A percentile compares a stretch with the other conserved stretches of the same genome.
These are phyloP conservation scores for Aegilops tauschii DNA, from an alignment of 176 grass and related monocot species.

Conservation along the genomic window DNA sequence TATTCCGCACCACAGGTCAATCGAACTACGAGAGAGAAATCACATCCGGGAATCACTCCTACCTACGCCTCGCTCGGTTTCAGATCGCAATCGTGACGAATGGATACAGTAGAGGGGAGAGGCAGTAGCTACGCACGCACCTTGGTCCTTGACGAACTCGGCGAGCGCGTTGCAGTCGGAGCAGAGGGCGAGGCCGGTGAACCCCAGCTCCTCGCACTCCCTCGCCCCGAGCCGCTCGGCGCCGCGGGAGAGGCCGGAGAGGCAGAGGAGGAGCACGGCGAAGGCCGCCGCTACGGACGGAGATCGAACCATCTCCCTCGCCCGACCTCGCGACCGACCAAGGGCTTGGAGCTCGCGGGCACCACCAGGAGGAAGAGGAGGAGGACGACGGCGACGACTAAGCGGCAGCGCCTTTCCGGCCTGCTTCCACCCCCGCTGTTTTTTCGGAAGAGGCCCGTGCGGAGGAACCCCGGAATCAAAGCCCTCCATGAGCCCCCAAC, in stretches of 20 bases:
- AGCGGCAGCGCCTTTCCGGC: not conserved
- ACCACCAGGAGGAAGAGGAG: not conserved
- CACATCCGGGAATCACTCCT: not conserved
- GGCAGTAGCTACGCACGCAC: not conserved
- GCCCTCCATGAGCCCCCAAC: too few species aligned
- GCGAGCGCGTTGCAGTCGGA: constrained; percentile 85
- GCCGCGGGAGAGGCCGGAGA: constrained; percentile 11
- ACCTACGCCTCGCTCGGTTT: not conserved
- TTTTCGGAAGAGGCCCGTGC: not conserved
- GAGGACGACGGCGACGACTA: not conserved
- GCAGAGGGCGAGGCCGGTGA: constrained; percentile 97
- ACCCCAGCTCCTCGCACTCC: constrained; percentile 91
- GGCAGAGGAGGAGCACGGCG: constrained; percentile 24
- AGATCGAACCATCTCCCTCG: constrained; percentile 31
- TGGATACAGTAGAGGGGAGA: not conserved
- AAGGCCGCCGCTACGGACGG: not conserved
- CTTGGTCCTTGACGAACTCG: constrained; percentile 91
- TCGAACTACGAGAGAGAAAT: not conserved
- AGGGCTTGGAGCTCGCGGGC: not conserved
- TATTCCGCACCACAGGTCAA: not conserved
- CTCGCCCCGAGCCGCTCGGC: constrained; percentile 51
- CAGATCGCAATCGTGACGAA: constrained; percentile 3
- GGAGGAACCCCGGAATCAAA: too few species aligned
- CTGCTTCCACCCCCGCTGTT: not conserved
- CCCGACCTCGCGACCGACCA: not conserved